phyloP scores from a whole-genome alignment of 495 filamentous ascomycete species.

The Antarctomyces pellizariae region DNA sequence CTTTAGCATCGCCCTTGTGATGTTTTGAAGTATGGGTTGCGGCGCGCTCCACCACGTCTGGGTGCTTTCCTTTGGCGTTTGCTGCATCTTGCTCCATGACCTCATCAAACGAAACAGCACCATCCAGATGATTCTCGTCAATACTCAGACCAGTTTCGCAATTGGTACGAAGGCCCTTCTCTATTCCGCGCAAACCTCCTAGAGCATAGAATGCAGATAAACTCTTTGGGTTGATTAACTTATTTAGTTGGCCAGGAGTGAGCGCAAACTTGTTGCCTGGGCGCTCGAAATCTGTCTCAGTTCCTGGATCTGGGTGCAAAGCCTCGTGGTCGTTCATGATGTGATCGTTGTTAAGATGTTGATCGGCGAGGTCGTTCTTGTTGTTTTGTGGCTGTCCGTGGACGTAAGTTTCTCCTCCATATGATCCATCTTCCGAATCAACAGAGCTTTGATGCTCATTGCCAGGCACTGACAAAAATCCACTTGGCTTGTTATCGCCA shows the following conservation, averaged over 20 bases:
- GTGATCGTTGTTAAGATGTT: constrained; percentile 18
- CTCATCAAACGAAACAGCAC: constrained; percentile 48
- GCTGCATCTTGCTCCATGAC: constrained; percentile 25
- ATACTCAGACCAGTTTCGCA: constrained; percentile 41
- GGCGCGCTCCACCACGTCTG: neutral
- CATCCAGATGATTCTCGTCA: constrained; percentile 43
- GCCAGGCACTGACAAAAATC: constrained; percentile 26
- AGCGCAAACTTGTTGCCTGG: constrained; percentile 65
- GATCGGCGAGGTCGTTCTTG: neutral
- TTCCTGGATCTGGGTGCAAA: constrained; percentile 43
- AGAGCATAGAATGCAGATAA: constrained; percentile 54
- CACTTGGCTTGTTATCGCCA: constrained; percentile 19
- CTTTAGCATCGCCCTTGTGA: constrained; percentile 4
- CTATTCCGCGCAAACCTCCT: constrained; percentile 52
- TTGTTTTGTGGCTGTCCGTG: neutral
- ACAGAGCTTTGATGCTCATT: constrained; percentile 28
- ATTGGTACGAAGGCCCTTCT: constrained; percentile 54
- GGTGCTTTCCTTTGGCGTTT: constrained; percentile 6
- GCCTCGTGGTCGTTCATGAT: constrained; percentile 23
- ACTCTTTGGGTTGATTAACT: constrained; percentile 63
- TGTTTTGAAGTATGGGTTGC: constrained; percentile 5
- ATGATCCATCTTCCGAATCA: constrained; percentile 26
- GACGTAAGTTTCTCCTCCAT: constrained; percentile 18
- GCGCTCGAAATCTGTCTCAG: constrained; percentile 47
- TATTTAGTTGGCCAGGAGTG: constrained; percentile 56